These are phyloP conservation scores for Tricholoma flavovirens DNA, from an alignment of 768 basidiomycete genomes.

Conservation along the genomic window DNA sequence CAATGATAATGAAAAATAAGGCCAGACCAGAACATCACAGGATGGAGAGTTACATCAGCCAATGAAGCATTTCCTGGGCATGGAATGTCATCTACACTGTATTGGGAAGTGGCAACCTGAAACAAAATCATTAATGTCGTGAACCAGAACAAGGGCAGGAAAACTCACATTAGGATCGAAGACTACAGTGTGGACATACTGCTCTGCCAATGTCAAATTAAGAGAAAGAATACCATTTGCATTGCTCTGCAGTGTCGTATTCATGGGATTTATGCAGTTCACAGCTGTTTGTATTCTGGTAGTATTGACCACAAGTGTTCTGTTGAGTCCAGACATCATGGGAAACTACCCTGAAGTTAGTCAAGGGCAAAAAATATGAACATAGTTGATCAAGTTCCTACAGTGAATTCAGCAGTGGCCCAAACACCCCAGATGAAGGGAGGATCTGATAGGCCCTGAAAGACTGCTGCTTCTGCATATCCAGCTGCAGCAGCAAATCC, in stretches of 20 bases:
- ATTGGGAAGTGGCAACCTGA: slow-evolving; percentile 40
- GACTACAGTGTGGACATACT: slow-evolving; percentile 34
- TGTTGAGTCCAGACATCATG: slow-evolving; percentile 39
- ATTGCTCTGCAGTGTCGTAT: slow-evolving; percentile 17
- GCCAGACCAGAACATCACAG: slow-evolving; percentile 68
- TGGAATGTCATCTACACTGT: slow-evolving; percentile 37
- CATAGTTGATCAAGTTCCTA: slow-evolving; percentile 17
- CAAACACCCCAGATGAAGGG: slow-evolving; percentile 49
- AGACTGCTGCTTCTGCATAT: slow-evolving; percentile 40
- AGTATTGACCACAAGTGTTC: slow-evolving; percentile 46
- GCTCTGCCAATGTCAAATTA: slow-evolving; percentile 39
- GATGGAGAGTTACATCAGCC: slow-evolving; percentile 32
- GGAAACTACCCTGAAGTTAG: slow-evolving; percentile 32
- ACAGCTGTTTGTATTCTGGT: slow-evolving; percentile 42
- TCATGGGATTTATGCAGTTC: slow-evolving; percentile 40
- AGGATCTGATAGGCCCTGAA: slow-evolving; percentile 46
- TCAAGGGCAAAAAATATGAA: background rate
- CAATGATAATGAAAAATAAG: too few relatives aligned
- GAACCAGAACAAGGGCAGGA: too few relatives aligned
- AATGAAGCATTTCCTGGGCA: slow-evolving; percentile 26
- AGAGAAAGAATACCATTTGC: slow-evolving; percentile 28
- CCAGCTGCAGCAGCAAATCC: slow-evolving; percentile 59
- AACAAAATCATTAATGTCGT: too few relatives aligned
- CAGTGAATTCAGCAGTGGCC: slow-evolving; percentile 51
- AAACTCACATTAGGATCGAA: slow-evolving; percentile 34